A percentile compares a stretch with the other conserved stretches of the same genome.
phyloP scores from a whole-genome alignment of 768 basidiomycete genomes.

The Myochromella boudieri region DNA sequence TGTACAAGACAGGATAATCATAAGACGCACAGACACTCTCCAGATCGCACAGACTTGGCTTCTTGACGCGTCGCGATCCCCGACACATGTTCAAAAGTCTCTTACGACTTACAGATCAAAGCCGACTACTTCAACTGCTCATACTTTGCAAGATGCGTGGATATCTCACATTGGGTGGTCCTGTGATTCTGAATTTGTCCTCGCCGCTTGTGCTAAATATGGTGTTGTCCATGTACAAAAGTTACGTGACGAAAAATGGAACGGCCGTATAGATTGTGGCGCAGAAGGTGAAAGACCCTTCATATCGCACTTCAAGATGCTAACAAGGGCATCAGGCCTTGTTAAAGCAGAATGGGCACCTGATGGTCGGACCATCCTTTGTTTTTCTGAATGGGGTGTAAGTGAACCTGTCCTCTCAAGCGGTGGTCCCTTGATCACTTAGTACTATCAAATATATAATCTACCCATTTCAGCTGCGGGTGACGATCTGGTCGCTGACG shows the following conservation, averaged over 20 bases:
- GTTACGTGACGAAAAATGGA: constrained; percentile 78
- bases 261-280: constrained; percentile 74
- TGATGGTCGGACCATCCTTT: constrained; percentile 78
- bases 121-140: constrained; percentile 22
- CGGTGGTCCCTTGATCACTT: not conserved
- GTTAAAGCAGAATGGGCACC: constrained; percentile 90
- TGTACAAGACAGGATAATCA: constrained; percentile 73
- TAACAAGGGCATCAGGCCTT: constrained; percentile 47
- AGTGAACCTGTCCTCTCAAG: constrained; percentile 34
- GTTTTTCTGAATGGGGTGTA: constrained; percentile 94
- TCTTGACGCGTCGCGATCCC: constrained; percentile 53
- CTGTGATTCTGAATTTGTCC: constrained; percentile 81
- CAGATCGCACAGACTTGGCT: constrained; percentile 82
- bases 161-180: constrained; percentile 87
- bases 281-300: constrained; percentile 52
- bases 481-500: constrained; percentile 83
- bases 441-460: constrained; percentile 5
- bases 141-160: constrained; percentile 31
- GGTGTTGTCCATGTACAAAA: constrained; percentile 78
- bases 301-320: not conserved
- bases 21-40: constrained; percentile 83
- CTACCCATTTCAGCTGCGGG: constrained; percentile 59
- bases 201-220: constrained; percentile 74
- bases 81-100: constrained; percentile 45
- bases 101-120: constrained; percentile 37